phyloP scores from a whole-genome alignment of 345 rosid genomes.

The Trapa incisa region DNA sequence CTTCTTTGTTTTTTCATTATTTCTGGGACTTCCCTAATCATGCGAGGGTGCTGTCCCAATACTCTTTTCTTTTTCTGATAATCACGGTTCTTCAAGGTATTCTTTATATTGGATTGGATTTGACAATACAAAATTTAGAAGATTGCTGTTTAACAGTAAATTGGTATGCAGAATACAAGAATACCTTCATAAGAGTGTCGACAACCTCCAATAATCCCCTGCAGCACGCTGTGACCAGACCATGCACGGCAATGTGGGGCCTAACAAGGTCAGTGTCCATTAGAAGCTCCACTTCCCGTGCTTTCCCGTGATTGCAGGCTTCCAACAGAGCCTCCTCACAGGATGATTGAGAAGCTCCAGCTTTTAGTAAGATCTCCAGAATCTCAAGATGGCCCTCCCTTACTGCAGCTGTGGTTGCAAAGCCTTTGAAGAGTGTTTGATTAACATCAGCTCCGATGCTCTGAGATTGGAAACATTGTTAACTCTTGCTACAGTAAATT shows the following conservation, averaged over 20 bases:
- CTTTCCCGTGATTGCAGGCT: conserved; percentile 70
- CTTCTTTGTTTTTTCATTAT: too few species aligned
- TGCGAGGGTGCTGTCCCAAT: too few species aligned
- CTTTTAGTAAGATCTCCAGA: conserved; percentile 72
- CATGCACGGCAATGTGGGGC: conserved; percentile 79
- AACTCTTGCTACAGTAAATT: conserved; percentile 12
- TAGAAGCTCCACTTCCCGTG: conserved; percentile 57
- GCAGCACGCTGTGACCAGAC: conserved; percentile 76
- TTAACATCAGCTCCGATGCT: conserved; percentile 85
- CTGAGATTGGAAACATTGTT: conserved; percentile 28
- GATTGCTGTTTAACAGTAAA: neutral
- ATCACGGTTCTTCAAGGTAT: too few species aligned
- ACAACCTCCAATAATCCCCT: conserved; percentile 70
- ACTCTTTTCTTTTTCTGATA: too few species aligned
- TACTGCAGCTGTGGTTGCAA: conserved; percentile 81
- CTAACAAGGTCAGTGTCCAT: conserved; percentile 80
- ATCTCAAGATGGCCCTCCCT: conserved; percentile 81
- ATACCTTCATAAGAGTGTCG: conserved; percentile 60
- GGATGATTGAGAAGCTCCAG: conserved; percentile 84
- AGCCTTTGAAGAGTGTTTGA: conserved; percentile 88
- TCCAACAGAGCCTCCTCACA: conserved; percentile 91
- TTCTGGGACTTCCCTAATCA: too few species aligned
- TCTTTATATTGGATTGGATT: too few species aligned
- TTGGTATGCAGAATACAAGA: neutral
- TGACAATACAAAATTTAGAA: too few species aligned